Evolutionary conservation across 2,329 filamentous ascomycete species (phyloP).

Genomic region (Thelonectria rubi): DNA sequence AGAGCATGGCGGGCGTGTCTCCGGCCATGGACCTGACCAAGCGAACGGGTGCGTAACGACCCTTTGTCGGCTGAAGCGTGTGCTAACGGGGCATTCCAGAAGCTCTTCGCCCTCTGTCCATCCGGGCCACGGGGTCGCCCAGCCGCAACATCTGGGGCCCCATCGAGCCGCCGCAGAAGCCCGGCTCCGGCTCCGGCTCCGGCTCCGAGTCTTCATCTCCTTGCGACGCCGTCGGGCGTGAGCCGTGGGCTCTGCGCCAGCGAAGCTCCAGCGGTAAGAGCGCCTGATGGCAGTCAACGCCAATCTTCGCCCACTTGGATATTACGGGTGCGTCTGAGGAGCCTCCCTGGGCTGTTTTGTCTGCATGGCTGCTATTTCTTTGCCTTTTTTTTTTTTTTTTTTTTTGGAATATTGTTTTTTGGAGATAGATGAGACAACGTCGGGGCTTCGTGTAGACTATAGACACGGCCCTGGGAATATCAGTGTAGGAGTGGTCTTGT

Average conservation of each 20-base stretch:
- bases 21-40: not conserved
- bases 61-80: not conserved
- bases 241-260: slow-evolving; percentile 3
- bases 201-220: slow-evolving; percentile 24
- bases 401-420: not conserved
- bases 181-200: slow-evolving; percentile 32
- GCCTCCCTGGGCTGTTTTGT: not conserved
- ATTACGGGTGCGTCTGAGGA: not conserved
- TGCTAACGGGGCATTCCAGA: slow-evolving; percentile 15
- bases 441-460: slow-evolving; percentile 20
- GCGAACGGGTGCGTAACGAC: slow-evolving; percentile 1
- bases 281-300: too few species aligned
- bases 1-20: not conserved
- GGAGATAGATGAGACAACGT: slow-evolving; percentile 8
- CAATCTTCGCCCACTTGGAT: not conserved
- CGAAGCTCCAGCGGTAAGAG: not conserved
- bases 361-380: not conserved
- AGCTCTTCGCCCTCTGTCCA: not conserved
- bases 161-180: slow-evolving; percentile 46
- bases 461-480: slow-evolving; percentile 8
- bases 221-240: not conserved
- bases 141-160: slow-evolving; percentile 43
- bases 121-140: slow-evolving; percentile 1
- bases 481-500: not conserved
- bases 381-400: not conserved